A percentile compares a stretch with the other conserved stretches of the same genome.
Conservation (phyloP, 2,329 filamentous ascomycete genomes). For the Talaromyces piceae region DNA sequence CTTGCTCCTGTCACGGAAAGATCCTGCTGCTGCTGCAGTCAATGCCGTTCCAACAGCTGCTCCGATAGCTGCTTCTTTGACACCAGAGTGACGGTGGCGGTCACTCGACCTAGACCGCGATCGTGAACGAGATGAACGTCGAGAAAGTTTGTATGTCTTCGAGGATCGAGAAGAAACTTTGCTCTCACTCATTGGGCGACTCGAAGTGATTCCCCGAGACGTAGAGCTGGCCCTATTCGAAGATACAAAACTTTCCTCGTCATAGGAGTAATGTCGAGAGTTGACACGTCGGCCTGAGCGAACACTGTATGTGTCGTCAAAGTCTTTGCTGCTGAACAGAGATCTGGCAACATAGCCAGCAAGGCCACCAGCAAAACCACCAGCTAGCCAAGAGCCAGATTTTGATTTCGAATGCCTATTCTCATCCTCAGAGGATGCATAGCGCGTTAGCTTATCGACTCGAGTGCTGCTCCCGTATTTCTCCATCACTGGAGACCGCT, state of each 20-base stretch:
- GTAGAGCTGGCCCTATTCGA: conserved; percentile 34
- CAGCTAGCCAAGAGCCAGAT: conserved; percentile 45
- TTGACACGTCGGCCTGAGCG: conserved; percentile 43
- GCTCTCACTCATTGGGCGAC: conserved; percentile 10
- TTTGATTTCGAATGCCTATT: conserved; percentile 38
- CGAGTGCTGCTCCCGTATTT: conserved; percentile 36
- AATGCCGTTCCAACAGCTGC: conserved; percentile 22
- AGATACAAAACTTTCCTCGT: conserved; percentile 21
- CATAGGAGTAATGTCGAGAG: conserved; percentile 19
- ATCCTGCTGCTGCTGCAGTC: conserved; percentile 3
- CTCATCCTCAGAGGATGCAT: conserved; percentile 47
- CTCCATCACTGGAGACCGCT: conserved; percentile 38
- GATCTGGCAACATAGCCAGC: conserved; percentile 50
- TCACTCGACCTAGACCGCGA: conserved; percentile 23
- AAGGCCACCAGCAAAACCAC: conserved; percentile 48
- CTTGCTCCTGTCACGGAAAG: conserved; percentile 2
- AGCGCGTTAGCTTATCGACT: conserved; percentile 54
- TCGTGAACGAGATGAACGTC: conserved; percentile 32
- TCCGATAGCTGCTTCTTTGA: conserved; percentile 30
- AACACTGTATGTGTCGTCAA: conserved; percentile 54
- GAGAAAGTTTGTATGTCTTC: conserved; percentile 17
- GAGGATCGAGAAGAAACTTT: conserved; percentile 5
- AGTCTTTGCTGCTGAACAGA: conserved; percentile 47
- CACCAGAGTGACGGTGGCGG: conserved; percentile 17
- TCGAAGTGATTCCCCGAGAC: conserved; percentile 34